A percentile compares a stretch with the other conserved stretches of the same genome.
Evolutionary conservation across 1,284 basidiomycete genomes (phyloP).

Genomic region (Cryptococcus maquisensis): DNA sequence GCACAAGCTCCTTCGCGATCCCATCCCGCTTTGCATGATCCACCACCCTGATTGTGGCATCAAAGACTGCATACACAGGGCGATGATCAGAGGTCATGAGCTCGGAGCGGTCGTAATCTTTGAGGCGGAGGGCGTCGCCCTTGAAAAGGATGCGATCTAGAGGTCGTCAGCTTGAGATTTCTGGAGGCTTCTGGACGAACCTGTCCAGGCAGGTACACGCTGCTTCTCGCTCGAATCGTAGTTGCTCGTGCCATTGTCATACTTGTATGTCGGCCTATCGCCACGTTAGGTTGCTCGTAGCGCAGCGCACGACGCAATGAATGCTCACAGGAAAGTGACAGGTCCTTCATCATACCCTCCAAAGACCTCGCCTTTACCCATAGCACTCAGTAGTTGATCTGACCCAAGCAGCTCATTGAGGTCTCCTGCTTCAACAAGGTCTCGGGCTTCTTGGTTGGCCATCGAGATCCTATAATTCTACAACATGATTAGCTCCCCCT

Average conservation of each 20-base stretch:
- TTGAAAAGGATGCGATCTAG: constrained; percentile 86
- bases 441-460: constrained; percentile 72
- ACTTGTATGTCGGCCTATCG: constrained; percentile 50
- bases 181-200: constrained; percentile 50
- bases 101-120: constrained; percentile 61
- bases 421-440: constrained; percentile 60
- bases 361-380: constrained; percentile 70
- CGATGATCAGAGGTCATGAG: constrained; percentile 87
- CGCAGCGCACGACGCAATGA: constrained; percentile 6
- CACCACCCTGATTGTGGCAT: constrained; percentile 69
- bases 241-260: constrained; percentile 59
- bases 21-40: constrained; percentile 69
- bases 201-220: constrained; percentile 96
- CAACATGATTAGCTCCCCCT: not conserved
- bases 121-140: constrained; percentile 52
- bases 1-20: constrained; percentile 59
- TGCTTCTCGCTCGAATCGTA: constrained; percentile 97
- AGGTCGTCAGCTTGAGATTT: not conserved
- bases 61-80: constrained; percentile 85
- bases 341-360: constrained; percentile 82
- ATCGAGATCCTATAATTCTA: constrained; percentile 87
- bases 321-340: constrained; percentile 60
- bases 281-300: constrained; percentile 28
- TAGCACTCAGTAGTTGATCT: constrained; percentile 77
- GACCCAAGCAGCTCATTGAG: constrained; percentile 69